Base-by-base conservation (phyloP, 371 early-diverging fungal genomes). In the Mortierella sp. region DNA sequence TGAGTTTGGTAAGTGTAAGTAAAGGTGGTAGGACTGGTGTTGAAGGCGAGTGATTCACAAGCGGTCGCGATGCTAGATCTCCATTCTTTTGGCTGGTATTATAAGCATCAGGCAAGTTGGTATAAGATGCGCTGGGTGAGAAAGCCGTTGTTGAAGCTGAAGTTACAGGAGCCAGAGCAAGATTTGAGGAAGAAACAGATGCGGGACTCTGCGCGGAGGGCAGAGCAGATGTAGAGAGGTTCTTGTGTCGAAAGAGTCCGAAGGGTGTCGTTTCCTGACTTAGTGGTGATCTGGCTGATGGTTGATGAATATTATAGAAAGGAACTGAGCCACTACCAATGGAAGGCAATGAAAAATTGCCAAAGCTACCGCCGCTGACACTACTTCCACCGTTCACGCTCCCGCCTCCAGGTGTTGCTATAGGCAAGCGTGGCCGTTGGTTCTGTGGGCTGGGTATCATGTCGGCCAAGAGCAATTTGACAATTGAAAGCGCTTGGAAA, bases 211-310 rank as follows among this genome's bases (percentile, higher is more conserved):
- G 69, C 1, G 59, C 38, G 7, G 69, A 63, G 3, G 81, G 81
- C 36, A 81, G 43, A 52, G 81, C 81, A 43, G 81, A 69, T 0
- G 81, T 81, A 7, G 81, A 81, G 28, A 81, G 76, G 61, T 81
- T 81, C 57, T 81, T 81, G 63, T 81, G 81, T 16, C 76, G 75
- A 65, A 81, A 81, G 60, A 81, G 75, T 48, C 81, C 81, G 62
- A 81, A 81, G 7, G 81, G 81, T 5, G 81, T 81, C 10, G 81
- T 69, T 53, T 81, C 81, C 63, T 81, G 75, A 28, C 81, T 81
- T 62, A 81, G 76, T 0, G 81, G 81, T 10, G 81, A 81, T 16
- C 81, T 61, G 28, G 81, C 81, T 3, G 81, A 81, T 19, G 81
- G 81, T 50, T 79, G 80, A 61, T 81, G 81, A 41, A 75, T 66